These are phyloP conservation scores for Colletotrichum liaoningense DNA, from an alignment of 2,329 filamentous ascomycete genomes.

Conservation along the genomic window DNA sequence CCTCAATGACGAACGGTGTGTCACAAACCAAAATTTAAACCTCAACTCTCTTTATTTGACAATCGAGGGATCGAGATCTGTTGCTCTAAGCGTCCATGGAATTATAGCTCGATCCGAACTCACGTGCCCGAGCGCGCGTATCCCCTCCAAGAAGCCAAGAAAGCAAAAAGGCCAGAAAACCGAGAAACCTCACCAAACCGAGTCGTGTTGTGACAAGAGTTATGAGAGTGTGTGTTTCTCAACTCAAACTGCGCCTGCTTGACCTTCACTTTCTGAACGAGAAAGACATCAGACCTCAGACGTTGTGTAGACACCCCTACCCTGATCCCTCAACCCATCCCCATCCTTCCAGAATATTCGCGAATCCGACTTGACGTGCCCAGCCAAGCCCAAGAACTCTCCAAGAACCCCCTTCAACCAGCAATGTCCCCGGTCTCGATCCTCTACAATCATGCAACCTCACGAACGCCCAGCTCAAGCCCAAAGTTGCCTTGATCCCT, in stretches of 20 bases:
- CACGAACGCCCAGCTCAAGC: neutral
- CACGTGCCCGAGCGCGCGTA: neutral
- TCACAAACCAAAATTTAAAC: neutral
- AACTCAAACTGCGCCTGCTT: neutral
- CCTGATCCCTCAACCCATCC: too few species aligned
- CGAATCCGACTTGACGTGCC: neutral
- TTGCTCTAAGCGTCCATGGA: neutral
- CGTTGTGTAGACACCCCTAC: neutral
- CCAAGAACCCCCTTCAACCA: neutral
- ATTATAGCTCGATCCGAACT: neutral
- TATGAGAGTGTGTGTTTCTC: neutral
- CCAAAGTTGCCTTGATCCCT: neutral
- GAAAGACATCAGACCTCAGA: neutral
- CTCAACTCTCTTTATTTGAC: neutral
- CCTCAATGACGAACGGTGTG: neutral
- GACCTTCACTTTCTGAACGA: neutral
- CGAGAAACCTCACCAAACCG: too few species aligned
- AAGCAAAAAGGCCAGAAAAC: neutral
- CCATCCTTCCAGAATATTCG: constrained; percentile 11
- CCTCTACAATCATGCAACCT: neutral
- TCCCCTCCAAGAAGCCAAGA: neutral
- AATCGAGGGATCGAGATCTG: neutral
- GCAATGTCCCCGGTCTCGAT: neutral
- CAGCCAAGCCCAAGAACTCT: too few species aligned
- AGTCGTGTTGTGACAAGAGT: neutral